phyloP scores from a whole-genome alignment of 2,329 filamentous ascomycete genomes.

The Colletotrichum sp. region DNA sequence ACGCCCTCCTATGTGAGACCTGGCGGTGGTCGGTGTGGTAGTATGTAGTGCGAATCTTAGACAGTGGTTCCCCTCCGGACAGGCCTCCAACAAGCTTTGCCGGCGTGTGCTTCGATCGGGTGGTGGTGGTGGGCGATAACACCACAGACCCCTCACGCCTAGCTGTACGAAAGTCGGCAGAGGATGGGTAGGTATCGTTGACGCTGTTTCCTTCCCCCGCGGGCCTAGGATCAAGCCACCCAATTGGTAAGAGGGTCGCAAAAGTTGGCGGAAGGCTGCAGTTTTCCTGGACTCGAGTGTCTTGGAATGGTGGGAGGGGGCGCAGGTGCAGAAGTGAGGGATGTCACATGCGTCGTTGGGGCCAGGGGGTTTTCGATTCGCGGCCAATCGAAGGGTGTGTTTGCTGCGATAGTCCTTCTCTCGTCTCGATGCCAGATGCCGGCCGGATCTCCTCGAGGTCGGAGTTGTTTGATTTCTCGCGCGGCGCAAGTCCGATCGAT shows the following conservation, averaged over 20 bases:
- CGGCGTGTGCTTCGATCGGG: background rate
- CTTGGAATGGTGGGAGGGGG: constrained; percentile 19
- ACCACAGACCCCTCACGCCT: constrained; percentile 22
- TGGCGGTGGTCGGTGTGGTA: background rate
- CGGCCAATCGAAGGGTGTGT: constrained; percentile 16
- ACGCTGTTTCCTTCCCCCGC: background rate
- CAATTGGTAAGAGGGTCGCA: constrained; percentile 11
- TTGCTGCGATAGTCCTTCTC: background rate
- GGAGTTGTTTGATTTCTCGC: background rate
- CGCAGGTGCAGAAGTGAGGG: constrained; percentile 7
- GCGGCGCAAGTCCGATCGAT: background rate
- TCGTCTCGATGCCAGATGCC: background rate
- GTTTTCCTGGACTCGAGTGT: constrained; percentile 5
- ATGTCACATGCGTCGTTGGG: constrained; percentile 23
- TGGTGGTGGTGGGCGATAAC: constrained; percentile 15
- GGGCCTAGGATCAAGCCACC: constrained; percentile 1
- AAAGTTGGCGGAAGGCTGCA: constrained; percentile 22
- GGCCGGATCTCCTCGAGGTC: background rate
- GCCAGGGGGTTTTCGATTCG: background rate
- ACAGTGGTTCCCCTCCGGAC: background rate
- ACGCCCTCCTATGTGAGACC: background rate
- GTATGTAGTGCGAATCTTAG: background rate
- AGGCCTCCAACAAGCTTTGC: constrained; percentile 5
- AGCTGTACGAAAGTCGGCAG: background rate
- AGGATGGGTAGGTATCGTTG: background rate